Percentiles rank a stretch among this genome's conserved stretches.
phyloP scores from a whole-genome alignment of 176 grass and related monocot species.

The Eremochloa ophiuroides region DNA sequence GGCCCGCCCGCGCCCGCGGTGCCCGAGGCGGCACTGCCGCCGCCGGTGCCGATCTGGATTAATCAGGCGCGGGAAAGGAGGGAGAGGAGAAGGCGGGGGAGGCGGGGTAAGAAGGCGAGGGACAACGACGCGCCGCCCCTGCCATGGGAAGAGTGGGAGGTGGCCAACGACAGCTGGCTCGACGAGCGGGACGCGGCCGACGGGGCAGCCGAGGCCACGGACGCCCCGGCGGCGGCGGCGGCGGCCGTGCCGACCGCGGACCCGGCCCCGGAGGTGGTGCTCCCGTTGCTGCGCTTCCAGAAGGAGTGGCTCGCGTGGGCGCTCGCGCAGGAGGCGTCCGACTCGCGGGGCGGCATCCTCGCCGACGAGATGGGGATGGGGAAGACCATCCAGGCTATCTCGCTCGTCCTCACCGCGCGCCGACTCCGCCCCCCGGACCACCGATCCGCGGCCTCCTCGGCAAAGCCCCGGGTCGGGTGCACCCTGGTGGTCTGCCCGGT shows the following conservation, averaged over 20 bases:
- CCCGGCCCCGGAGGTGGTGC: conserved; percentile 51
- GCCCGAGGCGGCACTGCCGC: neutral
- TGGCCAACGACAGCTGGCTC: conserved; percentile 59
- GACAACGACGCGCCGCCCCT: neutral
- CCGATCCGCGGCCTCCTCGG: neutral
- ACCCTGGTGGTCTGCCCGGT: conserved; percentile 82
- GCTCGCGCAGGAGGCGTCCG: conserved; percentile 65
- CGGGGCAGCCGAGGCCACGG: neutral
- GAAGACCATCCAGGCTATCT: conserved; percentile 97
- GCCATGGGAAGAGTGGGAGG: conserved; percentile 63
- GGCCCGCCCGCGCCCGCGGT: neutral
- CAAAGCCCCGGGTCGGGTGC: conserved; percentile 18
- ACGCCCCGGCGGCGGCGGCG: neutral
- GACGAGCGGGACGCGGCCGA: neutral
- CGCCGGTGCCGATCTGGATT: neutral
- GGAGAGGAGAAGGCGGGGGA: neutral
- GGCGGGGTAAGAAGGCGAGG: conserved; percentile 23
- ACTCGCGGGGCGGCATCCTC: conserved; percentile 65
- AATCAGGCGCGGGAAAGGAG: neutral
- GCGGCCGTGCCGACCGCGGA: conserved; percentile 21
- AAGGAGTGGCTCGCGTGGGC: conserved; percentile 97
- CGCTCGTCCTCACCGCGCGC: conserved; percentile 72
- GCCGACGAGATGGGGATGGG: conserved; percentile 99
- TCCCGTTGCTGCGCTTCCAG: conserved; percentile 81
- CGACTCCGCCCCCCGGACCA: neutral